A percentile compares a stretch with the other conserved stretches of the same genome.
phyloP scores from a whole-genome alignment of 176 grass and related monocot genomes.

The Musa troglodytarum region DNA sequence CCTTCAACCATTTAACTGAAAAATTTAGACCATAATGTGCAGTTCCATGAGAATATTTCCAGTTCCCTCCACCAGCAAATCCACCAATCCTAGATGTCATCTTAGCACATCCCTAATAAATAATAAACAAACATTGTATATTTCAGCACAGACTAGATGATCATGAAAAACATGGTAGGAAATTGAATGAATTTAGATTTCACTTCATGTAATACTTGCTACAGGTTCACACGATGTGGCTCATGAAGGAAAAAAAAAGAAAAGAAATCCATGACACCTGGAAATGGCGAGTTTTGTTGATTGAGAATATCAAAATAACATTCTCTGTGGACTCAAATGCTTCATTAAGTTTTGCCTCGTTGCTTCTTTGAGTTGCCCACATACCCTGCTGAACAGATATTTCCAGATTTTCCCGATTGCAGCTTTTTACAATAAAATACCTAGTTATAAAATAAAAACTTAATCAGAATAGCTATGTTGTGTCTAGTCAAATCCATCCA shows the following conservation, averaged over 20 bases:
- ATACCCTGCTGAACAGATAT: constrained; percentile 97
- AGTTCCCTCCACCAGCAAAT: constrained; percentile 91
- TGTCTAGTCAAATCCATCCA: constrained; percentile 13
- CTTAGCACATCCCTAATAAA: constrained; percentile 85
- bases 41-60: constrained; percentile 98
- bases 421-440: constrained; percentile 99
- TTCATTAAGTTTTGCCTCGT: constrained; percentile 96
- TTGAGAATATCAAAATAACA: constrained; percentile 98
- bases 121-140: not conserved
- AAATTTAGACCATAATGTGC: constrained; percentile 94
- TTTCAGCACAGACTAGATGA: constrained; percentile 17
- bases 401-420: constrained; percentile 93
- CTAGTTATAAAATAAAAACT: constrained; percentile 45
- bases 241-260: constrained; percentile 12
- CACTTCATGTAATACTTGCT: not conserved
- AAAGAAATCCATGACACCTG: constrained; percentile 45
- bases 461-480: constrained; percentile 30
- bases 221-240: not conserved
- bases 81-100: constrained; percentile 97
- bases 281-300: constrained; percentile 92
- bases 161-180: not conserved
- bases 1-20: constrained; percentile 98
- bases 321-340: constrained; percentile 97
- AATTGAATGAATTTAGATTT: not conserved
- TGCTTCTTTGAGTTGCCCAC: constrained; percentile 97